Conservation (phyloP, 371 early-diverging fungal genomes). For the Gilbertella persicaria region DNA sequence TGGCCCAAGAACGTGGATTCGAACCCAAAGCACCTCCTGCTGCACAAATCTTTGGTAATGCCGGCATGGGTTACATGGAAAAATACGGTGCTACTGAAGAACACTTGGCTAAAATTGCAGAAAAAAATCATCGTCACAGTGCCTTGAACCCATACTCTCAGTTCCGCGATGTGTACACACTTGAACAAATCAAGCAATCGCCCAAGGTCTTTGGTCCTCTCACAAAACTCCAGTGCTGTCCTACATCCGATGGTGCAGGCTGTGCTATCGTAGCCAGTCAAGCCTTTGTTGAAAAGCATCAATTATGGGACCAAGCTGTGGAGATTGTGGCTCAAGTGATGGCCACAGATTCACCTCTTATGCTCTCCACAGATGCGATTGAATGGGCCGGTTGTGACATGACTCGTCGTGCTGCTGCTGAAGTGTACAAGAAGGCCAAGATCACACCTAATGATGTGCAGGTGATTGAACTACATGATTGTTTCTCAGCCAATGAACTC, state of each 20-base stretch:
- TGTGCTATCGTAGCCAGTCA: conserved; percentile 72
- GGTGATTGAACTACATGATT: conserved; percentile 82
- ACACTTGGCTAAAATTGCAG: conserved; percentile 71
- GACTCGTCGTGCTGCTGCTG: conserved; percentile 66
- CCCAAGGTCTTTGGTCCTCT: conserved; percentile 70
- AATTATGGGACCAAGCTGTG: conserved; percentile 68
- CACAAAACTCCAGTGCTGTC: conserved; percentile 79
- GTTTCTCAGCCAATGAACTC: conserved; percentile 81
- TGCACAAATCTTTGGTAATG: conserved; percentile 80
- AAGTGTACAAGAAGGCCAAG: conserved; percentile 59
- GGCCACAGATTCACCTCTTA: conserved; percentile 73
- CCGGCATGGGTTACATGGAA: conserved; percentile 74
- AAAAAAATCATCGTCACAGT: conserved; percentile 79
- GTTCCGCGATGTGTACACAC: conserved; percentile 68
- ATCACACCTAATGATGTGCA: conserved; percentile 66
- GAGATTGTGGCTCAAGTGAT: conserved; percentile 72
- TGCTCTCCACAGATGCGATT: conserved; percentile 58
- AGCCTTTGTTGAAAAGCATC: conserved; percentile 65
- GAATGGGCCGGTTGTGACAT: conserved; percentile 76
- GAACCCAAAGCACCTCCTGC: conserved; percentile 63
- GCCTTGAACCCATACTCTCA: conserved; percentile 81
- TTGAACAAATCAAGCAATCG: conserved; percentile 69
- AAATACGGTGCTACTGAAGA: conserved; percentile 61
- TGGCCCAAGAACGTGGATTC: conserved; percentile 62
- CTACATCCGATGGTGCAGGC: conserved; percentile 79